Base-by-base conservation (phyloP, 2,329 filamentous ascomycete species). In the Epichloe elymi region DNA sequence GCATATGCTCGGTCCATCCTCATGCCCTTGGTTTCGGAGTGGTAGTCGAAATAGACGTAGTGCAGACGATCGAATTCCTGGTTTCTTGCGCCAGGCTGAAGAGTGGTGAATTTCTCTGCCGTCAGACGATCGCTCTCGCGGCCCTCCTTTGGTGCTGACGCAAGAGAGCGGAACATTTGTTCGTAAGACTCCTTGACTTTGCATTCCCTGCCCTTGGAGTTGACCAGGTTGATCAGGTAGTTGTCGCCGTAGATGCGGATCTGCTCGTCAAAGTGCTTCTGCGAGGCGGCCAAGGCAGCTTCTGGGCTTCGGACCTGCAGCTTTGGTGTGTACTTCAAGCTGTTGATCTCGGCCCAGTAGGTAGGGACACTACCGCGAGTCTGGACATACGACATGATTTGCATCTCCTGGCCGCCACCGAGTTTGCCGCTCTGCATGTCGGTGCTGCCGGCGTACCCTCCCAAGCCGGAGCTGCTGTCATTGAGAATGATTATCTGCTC, bases 41-140 rank as follows among this genome's bases (percentile, higher is more conserved):
- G 94, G 67, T 94, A 98, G 70, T 98, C 93, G 64, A 98, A 98
- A 72, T 97, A 98, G 60, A 97, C 71, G 67, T 98, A 98, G 70
- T 98, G 91, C 43, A 98, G 72, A 43, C 83, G 83, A 65, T 96
- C 90, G 65, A 86, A 86, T 56, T 82, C 74, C 55, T 85, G 67
- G 46, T 56, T 78, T 52, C 73, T 72, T 46, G 72, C 72, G 44
- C 79, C 70, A 60, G 74, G 74, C 63, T 95, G 86, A 55, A 95
- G 80, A 33, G 83, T 74, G 60, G 83, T 85, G 65, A 95, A 85
- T 65, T 93, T 91, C 63, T 96, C 90, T 39, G 83, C 74, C 0
- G 83, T 86, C 49, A 78, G 66, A 33, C 73, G 64, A 63, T 91
- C 85, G 49, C 78, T 72, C 61, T 88, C 78, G 20, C 75, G 76